Percentiles rank a stretch among this genome's conserved stretches.
These are phyloP conservation scores for Corinectria fuckeliana DNA, from an alignment of 2,329 filamentous ascomycete species.

Conservation along the genomic window DNA sequence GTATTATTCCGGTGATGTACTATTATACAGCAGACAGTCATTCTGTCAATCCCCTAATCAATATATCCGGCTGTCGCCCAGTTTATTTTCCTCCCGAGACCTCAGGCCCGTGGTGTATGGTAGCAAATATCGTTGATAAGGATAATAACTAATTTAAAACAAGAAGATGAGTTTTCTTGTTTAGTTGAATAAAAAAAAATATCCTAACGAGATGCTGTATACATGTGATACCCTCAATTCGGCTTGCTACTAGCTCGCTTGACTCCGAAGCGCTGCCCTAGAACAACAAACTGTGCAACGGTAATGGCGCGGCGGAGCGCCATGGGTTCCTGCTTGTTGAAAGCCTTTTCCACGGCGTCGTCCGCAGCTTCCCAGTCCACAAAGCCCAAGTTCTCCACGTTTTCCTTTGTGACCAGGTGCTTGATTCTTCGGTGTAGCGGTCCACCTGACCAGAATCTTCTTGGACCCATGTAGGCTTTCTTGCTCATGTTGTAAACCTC, in stretches of 20 bases:
- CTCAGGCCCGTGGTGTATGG: too few species aligned
- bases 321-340: constrained; percentile 28
- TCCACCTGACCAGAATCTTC: constrained; percentile 39
- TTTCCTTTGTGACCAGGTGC: constrained; percentile 43
- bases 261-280: constrained; percentile 4
- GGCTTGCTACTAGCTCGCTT: background rate
- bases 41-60: too few species aligned
- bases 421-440: constrained; percentile 48
- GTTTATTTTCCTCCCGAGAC: too few species aligned
- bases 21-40: too few species aligned
- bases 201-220: too few species aligned
- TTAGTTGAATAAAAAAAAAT: too few species aligned
- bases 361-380: constrained; percentile 41
- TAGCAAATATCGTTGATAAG: too few species aligned
- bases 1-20: too few species aligned
- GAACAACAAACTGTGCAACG: constrained; percentile 3
- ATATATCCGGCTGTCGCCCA: too few species aligned
- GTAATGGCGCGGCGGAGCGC: constrained; percentile 8
- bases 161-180: too few species aligned
- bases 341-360: constrained; percentile 40
- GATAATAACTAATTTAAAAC: too few species aligned
- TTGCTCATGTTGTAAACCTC: constrained; percentile 59
- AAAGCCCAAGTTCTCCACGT: constrained; percentile 49
- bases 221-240: background rate
- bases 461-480: constrained; percentile 56